Evolutionary conservation across 257 asterid species (phyloP).

Genomic region (Solanum habrochaites): DNA sequence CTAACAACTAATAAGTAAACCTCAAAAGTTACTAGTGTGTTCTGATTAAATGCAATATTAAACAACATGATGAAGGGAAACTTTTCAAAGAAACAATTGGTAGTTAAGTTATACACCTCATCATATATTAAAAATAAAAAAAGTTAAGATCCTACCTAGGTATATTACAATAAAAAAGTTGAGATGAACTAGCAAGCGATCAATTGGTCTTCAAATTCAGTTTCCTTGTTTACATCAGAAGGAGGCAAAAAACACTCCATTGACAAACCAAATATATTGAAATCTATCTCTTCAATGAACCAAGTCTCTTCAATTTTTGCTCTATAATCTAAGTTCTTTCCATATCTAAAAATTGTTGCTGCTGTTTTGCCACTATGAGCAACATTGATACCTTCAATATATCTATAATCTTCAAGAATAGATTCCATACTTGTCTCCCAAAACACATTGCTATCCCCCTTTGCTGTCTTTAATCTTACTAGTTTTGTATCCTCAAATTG

Average conservation of each 20-base stretch:
- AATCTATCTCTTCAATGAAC: constrained; percentile 79
- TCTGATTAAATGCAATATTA: neutral
- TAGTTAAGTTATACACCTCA: neutral
- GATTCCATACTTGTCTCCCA: constrained; percentile 78
- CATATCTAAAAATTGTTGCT: constrained; percentile 61
- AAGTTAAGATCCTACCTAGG: neutral
- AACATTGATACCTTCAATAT: constrained; percentile 60
- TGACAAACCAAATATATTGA: constrained; percentile 62
- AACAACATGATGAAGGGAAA: neutral
- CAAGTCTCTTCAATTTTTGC: constrained; percentile 74
- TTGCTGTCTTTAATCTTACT: constrained; percentile 49
- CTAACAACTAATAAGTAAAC: neutral
- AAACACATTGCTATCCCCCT: constrained; percentile 33
- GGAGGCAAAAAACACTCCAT: constrained; percentile 71
- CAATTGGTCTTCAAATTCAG: constrained; percentile 10
- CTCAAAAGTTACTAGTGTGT: neutral
- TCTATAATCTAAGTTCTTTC: constrained; percentile 35
- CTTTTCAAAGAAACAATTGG: neutral
- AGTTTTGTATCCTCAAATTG: constrained; percentile 69
- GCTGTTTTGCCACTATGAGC: constrained; percentile 66
- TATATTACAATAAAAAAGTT: neutral
- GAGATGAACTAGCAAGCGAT: neutral
- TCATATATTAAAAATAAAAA: neutral
- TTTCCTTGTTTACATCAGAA: constrained; percentile 31
- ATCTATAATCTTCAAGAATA: constrained; percentile 43